Percentiles rank a stretch among this genome's conserved stretches.
phyloP scores from a whole-genome alignment of 2,329 filamentous ascomycete species.

The Fusarium graminum region DNA sequence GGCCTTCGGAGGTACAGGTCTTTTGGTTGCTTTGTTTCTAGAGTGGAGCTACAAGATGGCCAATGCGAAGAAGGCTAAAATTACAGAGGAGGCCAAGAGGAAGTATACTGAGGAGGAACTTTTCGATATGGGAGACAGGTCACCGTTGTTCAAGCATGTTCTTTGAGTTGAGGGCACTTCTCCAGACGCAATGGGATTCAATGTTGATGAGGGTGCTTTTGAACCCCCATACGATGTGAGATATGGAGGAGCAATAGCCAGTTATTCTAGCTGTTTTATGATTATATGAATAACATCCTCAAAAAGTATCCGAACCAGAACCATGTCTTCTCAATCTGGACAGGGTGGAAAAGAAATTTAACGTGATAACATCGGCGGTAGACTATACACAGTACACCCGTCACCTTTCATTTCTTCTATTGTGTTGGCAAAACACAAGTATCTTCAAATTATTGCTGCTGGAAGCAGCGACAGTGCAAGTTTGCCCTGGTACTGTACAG shows the following conservation, averaged over 20 bases:
- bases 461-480: background rate
- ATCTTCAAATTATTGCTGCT: too few species aligned
- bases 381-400: too few species aligned
- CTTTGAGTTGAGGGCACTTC: slow-evolving; percentile 27
- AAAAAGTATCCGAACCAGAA: background rate
- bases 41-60: slow-evolving; percentile 51
- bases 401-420: too few species aligned
- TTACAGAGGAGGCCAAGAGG: slow-evolving; percentile 48
- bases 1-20: slow-evolving; percentile 50
- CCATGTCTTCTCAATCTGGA: too few species aligned
- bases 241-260: background rate
- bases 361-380: too few species aligned
- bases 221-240: background rate
- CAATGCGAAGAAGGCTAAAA: slow-evolving; percentile 48
- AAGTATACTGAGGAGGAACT: slow-evolving; percentile 52
- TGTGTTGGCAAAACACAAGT: too few species aligned
- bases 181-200: too few species aligned
- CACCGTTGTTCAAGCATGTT: slow-evolving; percentile 51
- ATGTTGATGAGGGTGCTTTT: background rate
- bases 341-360: too few species aligned
- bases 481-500: background rate
- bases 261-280: background rate
- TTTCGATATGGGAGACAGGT: slow-evolving; percentile 52
- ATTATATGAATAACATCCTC: slow-evolving; percentile 9
- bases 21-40: slow-evolving; percentile 50